Evolutionary conservation across 257 asterid species (phyloP).

Genomic region (Fraxinus americana): DNA sequence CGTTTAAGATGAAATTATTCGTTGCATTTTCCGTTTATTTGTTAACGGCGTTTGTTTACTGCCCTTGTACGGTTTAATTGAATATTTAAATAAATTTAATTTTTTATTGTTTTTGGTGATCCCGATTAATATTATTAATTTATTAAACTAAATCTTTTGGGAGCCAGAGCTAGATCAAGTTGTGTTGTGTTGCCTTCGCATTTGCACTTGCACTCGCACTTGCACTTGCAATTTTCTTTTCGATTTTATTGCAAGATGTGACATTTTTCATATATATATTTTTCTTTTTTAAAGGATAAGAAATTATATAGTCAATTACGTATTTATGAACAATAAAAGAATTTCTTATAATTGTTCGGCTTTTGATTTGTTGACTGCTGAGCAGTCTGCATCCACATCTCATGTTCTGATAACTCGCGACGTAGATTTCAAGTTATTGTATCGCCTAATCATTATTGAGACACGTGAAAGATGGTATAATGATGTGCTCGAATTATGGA

Average conservation of each 20-base stretch:
- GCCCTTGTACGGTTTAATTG: conserved; percentile 32
- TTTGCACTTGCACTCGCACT: background rate
- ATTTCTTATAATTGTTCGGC: too few relatives aligned
- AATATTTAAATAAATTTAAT: background rate
- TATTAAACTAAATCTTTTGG: conserved; percentile 55
- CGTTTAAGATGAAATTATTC: too few relatives aligned
- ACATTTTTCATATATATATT: too few relatives aligned
- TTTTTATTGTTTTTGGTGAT: conserved; percentile 56
- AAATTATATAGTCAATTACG: background rate
- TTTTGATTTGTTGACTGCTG: background rate
- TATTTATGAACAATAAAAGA: too few relatives aligned
- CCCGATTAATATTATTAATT: conserved; percentile 64
- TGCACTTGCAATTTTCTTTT: background rate
- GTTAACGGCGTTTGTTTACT: conserved; percentile 42
- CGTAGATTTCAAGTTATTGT: too few relatives aligned
- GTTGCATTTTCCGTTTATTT: conserved; percentile 5
- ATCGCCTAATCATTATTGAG: background rate
- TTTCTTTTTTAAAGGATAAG: background rate
- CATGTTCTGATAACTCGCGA: background rate
- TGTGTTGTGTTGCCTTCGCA: background rate
- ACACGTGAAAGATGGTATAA: background rate
- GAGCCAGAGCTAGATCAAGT: conserved; percentile 31
- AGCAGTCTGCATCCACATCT: background rate
- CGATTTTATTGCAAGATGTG: too few relatives aligned
- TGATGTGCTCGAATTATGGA: too few relatives aligned